phyloP scores from a whole-genome alignment of 129 eudicot genomes.

The Calendula officinalis region DNA sequence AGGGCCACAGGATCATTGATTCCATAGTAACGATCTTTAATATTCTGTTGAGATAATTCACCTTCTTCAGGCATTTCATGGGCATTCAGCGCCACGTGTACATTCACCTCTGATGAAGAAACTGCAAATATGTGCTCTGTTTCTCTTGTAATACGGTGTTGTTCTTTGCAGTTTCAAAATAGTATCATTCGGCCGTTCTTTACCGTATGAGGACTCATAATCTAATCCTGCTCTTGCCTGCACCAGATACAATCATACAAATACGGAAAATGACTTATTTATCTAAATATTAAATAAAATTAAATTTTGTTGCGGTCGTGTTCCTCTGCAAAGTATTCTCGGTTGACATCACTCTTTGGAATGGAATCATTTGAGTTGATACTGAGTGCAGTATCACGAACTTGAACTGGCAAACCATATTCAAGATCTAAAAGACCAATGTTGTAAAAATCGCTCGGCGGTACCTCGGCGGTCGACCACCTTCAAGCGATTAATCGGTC shows the following conservation, averaged over 20 bases:
- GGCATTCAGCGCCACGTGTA: slow-evolving; percentile 76
- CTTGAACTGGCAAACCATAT: slow-evolving; percentile 91
- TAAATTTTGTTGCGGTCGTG: slow-evolving; percentile 56
- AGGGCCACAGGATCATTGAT: slow-evolving; percentile 72
- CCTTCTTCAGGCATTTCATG: slow-evolving; percentile 75
- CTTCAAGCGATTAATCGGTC: no score
- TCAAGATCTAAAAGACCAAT: slow-evolving; percentile 92
- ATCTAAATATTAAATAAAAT: not conserved
- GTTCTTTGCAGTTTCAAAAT: slow-evolving; percentile 72
- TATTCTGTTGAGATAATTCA: slow-evolving; percentile 59
- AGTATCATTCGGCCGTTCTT: slow-evolving; percentile 66
- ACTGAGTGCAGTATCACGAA: slow-evolving; percentile 82
- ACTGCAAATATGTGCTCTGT: slow-evolving; percentile 71
- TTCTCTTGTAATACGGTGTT: slow-evolving; percentile 73
- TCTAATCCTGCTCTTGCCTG: slow-evolving; percentile 78
- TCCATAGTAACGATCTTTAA: slow-evolving; percentile 70
- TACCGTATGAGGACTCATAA: slow-evolving; percentile 73
- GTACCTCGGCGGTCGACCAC: no score
- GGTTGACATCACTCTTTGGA: slow-evolving; percentile 85
- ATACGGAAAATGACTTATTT: not conserved
- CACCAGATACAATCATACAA: not conserved
- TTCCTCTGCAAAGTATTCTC: slow-evolving; percentile 92
- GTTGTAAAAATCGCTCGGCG: no score
- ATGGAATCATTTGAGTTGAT: slow-evolving; percentile 77
- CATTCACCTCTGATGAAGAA: slow-evolving; percentile 67